Evolutionary conservation across 2,329 filamentous ascomycete species (phyloP), one percentile per base, ranked within the genome.

Genomic region (Aspergillus glaucus): DNA sequence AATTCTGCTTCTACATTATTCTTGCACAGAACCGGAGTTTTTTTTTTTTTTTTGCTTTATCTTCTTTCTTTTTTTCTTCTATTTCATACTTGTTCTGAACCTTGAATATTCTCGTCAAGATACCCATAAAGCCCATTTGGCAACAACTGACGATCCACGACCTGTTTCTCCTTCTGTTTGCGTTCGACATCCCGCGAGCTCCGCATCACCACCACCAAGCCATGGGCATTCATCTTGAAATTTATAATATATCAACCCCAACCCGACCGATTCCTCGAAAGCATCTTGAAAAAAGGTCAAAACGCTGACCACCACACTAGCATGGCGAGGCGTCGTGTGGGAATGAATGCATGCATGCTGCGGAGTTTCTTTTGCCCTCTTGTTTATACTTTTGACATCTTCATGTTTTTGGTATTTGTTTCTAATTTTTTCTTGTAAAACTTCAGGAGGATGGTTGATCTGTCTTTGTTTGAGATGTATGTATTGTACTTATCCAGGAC

Each of bases 281-380:
- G 10, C 10, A 30, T 30, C 26, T 12, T 30, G 26, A 30, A 12
- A 30, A 30, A 12, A 30, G 26, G 39, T 48, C 50, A 47, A 40
- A 34, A 44, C 41, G 43, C 40, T 15, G 49, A 52, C 50, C 47
- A 51, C 56, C 50, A 55, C 50, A 57, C 53, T 56, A 58, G 64
- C 64, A 66, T 67, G 59, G 58, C 55, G 61, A 54, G 64, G 62
- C 61, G 61, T 65, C 59, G 37, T 21, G 55, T 55, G 52, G 44
- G 44, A 52, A 58, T 49, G 19, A 36, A 44, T 51, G 50, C 32
- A 56, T 57, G 58, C 56, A 61, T 62, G 52, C 48, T 51, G 56
- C 47, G 56, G 60, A 60, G 57, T 58, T 55, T 48, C 44, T 37
- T 48, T 52, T 55, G 10, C n/a, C 34, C 34, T 4, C 17, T 37